A percentile compares a stretch with the other conserved stretches of the same genome.
phyloP scores from a whole-genome alignment of 352 stramenopile genomes.

The Globisporangium orthogonon region DNA sequence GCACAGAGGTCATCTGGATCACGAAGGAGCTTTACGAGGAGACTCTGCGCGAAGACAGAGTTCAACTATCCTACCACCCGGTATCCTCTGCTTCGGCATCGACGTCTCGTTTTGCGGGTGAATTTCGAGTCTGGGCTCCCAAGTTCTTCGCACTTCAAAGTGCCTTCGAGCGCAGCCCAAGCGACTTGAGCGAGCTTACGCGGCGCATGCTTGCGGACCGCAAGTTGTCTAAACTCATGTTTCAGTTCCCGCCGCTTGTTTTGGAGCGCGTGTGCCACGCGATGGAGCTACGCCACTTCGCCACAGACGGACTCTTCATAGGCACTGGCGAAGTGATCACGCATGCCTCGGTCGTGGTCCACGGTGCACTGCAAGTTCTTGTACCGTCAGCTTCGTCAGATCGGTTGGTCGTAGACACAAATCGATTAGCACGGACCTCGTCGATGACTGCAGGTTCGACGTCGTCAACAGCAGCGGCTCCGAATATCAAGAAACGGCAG shows the following conservation, averaged over 20 bases:
- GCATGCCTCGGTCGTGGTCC: slow-evolving; percentile 28
- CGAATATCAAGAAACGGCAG: neutral
- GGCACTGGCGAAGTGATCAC: slow-evolving; percentile 18
- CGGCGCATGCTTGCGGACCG: slow-evolving; percentile 26
- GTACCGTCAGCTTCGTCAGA: neutral
- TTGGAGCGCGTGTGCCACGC: slow-evolving; percentile 41
- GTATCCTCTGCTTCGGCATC: slow-evolving; percentile 4
- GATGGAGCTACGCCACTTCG: slow-evolving; percentile 30
- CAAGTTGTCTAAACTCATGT: slow-evolving; percentile 30
- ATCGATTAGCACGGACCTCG: neutral
- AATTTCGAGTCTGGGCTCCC: slow-evolving; percentile 9
- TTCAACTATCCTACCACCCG: slow-evolving; percentile 31
- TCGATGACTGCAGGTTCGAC: neutral
- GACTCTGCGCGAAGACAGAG: slow-evolving; percentile 30
- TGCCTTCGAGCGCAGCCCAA: slow-evolving; percentile 3
- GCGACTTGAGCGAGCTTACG: slow-evolving; percentile 6
- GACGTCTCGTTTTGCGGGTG: neutral
- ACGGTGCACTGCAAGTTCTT: slow-evolving; percentile 17
- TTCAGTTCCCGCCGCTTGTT: slow-evolving; percentile 50
- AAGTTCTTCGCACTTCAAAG: slow-evolving; percentile 4
- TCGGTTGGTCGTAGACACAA: neutral
- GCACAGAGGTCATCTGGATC: slow-evolving; percentile 45
- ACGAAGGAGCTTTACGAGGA: slow-evolving; percentile 25
- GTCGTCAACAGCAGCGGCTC: neutral
- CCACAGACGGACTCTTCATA: slow-evolving; percentile 10